Evolutionary conservation across 805 yeast genomes (phyloP).

Genomic region (Osmozyma mogii): DNA sequence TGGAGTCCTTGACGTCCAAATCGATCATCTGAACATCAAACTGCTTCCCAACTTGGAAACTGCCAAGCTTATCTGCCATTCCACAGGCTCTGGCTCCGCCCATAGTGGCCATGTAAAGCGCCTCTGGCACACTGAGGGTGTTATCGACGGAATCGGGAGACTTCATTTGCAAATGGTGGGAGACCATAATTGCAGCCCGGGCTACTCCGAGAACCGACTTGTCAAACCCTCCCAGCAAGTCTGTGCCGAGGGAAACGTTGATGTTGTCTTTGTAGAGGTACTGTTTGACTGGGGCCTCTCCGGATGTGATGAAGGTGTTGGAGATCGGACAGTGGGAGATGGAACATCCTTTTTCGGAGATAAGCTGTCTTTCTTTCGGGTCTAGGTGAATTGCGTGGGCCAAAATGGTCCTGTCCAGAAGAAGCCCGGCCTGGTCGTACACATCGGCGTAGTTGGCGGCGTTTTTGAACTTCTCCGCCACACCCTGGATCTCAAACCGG

Average conservation of each 20-base stretch:
- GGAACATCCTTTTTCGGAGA: slow-evolving; percentile 53
- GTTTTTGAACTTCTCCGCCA: slow-evolving; percentile 63
- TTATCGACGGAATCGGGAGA: too few species aligned
- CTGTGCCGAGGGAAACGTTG: slow-evolving; percentile 62
- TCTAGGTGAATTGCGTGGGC: slow-evolving; percentile 85
- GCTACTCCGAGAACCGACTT: slow-evolving; percentile 30
- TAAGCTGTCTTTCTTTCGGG: slow-evolving; percentile 52
- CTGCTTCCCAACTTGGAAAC: slow-evolving; percentile 66
- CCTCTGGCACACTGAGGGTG: slow-evolving; percentile 47
- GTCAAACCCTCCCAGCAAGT: slow-evolving; percentile 36
- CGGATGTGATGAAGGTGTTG: slow-evolving; percentile 80
- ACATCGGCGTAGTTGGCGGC: slow-evolving; percentile 65
- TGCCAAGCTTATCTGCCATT: slow-evolving; percentile 51
- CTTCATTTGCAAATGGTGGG: slow-evolving; percentile 32
- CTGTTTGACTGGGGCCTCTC: slow-evolving; percentile 72
- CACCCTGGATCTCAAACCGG: slow-evolving; percentile 65
- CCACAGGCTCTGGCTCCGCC: slow-evolving; percentile 84
- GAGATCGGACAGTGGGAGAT: slow-evolving; percentile 92
- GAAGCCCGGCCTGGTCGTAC: slow-evolving; percentile 54
- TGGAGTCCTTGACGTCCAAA: slow-evolving; percentile 43
- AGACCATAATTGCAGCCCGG: slow-evolving; percentile 28
- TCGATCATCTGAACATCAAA: slow-evolving; percentile 83
- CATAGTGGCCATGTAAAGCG: slow-evolving; percentile 69
- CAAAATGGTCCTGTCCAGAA: slow-evolving; percentile 61
- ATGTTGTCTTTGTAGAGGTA: slow-evolving; percentile 50